Percentiles rank a stretch among this genome's conserved stretches.
These are phyloP conservation scores for Cryptococcus floricola DNA, from an alignment of 1,284 basidiomycete species.

Conservation along the genomic window DNA sequence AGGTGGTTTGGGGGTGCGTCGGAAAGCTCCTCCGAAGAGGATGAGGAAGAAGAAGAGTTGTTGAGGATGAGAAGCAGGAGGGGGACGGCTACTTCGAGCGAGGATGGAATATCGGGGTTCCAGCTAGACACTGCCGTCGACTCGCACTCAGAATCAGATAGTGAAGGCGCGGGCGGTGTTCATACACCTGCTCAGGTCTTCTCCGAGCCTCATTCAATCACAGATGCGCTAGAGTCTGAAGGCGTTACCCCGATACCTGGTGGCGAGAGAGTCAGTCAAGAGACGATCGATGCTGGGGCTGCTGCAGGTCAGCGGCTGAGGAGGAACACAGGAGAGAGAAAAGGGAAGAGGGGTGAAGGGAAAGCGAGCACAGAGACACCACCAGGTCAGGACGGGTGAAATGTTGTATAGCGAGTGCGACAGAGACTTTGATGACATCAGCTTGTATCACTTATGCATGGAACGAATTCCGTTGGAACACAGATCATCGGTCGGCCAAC, in stretches of 20 bases:
- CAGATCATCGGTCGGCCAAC: too few species aligned
- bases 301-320: slow-evolving; percentile 7
- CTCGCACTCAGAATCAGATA: neutral
- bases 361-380: neutral
- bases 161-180: neutral
- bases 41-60: slow-evolving; percentile 13
- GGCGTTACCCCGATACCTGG: slow-evolving; percentile 16
- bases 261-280: slow-evolving; percentile 19
- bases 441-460: neutral
- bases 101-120: slow-evolving; percentile 9
- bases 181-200: too few species aligned
- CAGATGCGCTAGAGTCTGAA: neutral
- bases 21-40: slow-evolving; percentile 15
- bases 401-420: neutral
- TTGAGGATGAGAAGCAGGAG: slow-evolving; percentile 2
- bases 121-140: neutral
- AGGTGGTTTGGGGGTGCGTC: slow-evolving; percentile 32
- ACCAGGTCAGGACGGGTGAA: slow-evolving; percentile 1
- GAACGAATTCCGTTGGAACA: too few species aligned
- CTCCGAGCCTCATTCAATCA: neutral
- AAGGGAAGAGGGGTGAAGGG: neutral
- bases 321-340: neutral
- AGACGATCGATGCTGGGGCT: slow-evolving; percentile 14
- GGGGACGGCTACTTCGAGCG: slow-evolving; percentile 9
- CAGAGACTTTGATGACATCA: too few species aligned